These are phyloP conservation scores for Melanomma pulvis-pyrius DNA, from an alignment of 495 filamentous ascomycete genomes.

Conservation along the genomic window DNA sequence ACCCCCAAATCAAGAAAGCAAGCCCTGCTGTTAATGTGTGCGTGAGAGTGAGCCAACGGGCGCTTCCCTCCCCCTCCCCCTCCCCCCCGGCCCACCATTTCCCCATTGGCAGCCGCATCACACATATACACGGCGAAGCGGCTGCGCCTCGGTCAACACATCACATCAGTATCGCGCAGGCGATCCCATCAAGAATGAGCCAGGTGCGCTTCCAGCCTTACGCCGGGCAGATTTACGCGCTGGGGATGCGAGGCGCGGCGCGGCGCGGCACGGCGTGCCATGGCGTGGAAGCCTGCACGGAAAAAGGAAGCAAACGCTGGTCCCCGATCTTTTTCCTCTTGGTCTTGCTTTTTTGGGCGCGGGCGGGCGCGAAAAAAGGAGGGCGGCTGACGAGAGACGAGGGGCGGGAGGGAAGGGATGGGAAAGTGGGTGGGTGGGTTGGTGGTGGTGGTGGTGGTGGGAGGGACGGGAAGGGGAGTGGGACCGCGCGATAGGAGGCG, in stretches of 20 bases:
- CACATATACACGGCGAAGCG: background rate
- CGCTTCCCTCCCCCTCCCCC: slow-evolving; percentile 14
- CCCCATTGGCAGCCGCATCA: slow-evolving; percentile 18
- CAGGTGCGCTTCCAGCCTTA: slow-evolving; percentile 18
- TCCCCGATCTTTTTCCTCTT: slow-evolving; percentile 10
- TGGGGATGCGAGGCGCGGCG: background rate
- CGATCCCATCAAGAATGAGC: background rate
- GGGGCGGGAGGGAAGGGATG: slow-evolving; percentile 1
- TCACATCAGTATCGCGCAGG: too few relatives aligned
- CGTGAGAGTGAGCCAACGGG: slow-evolving; percentile 5
- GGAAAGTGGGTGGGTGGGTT: background rate
- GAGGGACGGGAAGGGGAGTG: background rate
- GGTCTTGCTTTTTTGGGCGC: background rate
- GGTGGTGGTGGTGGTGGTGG: too few relatives aligned
- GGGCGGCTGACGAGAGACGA: background rate
- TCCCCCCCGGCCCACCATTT: background rate
- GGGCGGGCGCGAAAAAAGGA: background rate
- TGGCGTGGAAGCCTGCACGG: slow-evolving; percentile 25
- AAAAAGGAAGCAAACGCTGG: slow-evolving; percentile 17
- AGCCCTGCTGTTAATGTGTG: background rate
- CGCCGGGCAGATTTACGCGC: background rate
- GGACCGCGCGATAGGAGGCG: background rate
- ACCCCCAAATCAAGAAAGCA: background rate
- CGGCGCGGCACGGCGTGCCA: slow-evolving; percentile 5
- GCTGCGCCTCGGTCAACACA: background rate